Conservation (phyloP, 345 rosid genomes). For the Eucalyptus cloeziana region DNA sequence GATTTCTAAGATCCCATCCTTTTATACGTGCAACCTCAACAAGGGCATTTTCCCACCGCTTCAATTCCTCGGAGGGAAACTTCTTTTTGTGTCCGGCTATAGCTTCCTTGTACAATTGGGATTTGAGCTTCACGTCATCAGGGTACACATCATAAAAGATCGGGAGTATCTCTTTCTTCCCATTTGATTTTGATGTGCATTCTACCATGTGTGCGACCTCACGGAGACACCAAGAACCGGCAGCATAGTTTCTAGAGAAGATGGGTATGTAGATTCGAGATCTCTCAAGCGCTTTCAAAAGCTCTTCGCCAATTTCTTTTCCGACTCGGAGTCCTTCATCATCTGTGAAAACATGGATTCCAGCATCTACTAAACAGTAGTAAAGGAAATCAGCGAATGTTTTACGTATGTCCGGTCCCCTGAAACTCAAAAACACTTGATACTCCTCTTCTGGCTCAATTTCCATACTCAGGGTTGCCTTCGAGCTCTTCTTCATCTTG, state of each 20-base stretch:
- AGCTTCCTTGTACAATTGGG: background rate
- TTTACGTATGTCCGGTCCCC: fast-evolving
- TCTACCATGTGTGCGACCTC: background rate
- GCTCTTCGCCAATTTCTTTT: background rate
- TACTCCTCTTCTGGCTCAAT: fast-evolving
- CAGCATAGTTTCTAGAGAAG: fast-evolving
- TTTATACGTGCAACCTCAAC: background rate
- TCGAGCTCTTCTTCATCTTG: background rate
- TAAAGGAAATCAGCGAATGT: background rate
- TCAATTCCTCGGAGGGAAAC: fast-evolving
- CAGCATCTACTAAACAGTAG: fast-evolving
- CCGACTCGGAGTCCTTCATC: background rate
- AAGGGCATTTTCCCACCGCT: background rate
- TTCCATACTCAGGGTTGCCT: background rate
- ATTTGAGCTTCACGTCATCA: background rate
- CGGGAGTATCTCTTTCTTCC: background rate
- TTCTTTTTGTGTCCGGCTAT: background rate
- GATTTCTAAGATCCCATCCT: background rate
- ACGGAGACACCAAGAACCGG: background rate
- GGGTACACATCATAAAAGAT: background rate
- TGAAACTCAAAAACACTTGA: background rate
- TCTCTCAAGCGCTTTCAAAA: background rate
- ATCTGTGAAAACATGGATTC: background rate
- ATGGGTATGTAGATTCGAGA: background rate
- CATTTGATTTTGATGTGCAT: background rate